phyloP scores from a whole-genome alignment of 352 stramenopile species.

The Pythium scleroteichum region DNA sequence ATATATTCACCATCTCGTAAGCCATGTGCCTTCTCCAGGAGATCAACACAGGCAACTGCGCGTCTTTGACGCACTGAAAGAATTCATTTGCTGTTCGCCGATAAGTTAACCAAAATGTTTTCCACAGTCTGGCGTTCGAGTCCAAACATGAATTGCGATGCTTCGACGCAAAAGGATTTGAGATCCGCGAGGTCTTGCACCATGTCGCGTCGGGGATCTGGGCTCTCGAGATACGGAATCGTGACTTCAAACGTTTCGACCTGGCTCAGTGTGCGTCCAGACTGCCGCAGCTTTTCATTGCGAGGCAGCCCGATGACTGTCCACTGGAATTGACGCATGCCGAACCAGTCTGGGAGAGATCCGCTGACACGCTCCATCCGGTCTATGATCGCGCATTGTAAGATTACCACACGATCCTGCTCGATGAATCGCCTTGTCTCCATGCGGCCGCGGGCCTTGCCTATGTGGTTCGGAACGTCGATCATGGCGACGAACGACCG shows the following conservation, averaged over 20 bases:
- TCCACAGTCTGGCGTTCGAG: constrained; percentile 6
- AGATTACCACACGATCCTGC: constrained; percentile 4
- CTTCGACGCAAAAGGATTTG: neutral
- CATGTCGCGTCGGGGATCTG: neutral
- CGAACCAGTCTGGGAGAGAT: neutral
- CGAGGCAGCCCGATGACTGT: constrained; percentile 7
- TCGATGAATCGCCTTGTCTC: constrained; percentile 4
- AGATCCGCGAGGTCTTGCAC: neutral
- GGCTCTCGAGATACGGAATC: constrained; percentile 1
- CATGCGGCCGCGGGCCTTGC: neutral
- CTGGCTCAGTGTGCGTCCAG: neutral
- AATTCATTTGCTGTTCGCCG: neutral
- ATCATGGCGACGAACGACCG: neutral
- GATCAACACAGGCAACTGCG: too few species aligned
- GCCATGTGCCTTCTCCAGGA: too few species aligned
- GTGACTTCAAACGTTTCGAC: constrained; percentile 10
- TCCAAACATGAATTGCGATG: neutral
- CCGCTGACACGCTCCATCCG: neutral
- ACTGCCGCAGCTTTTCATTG: neutral
- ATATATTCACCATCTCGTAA: too few species aligned
- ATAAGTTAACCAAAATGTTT: constrained; percentile 3
- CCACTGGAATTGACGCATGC: constrained; percentile 7
- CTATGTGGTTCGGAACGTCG: constrained; percentile 2
- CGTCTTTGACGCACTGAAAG: too few species aligned
- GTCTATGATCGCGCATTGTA: constrained; percentile 4